These are phyloP conservation scores for Melaleuca alternifolia DNA, from an alignment of 345 rosid genomes.

Conservation along the genomic window DNA sequence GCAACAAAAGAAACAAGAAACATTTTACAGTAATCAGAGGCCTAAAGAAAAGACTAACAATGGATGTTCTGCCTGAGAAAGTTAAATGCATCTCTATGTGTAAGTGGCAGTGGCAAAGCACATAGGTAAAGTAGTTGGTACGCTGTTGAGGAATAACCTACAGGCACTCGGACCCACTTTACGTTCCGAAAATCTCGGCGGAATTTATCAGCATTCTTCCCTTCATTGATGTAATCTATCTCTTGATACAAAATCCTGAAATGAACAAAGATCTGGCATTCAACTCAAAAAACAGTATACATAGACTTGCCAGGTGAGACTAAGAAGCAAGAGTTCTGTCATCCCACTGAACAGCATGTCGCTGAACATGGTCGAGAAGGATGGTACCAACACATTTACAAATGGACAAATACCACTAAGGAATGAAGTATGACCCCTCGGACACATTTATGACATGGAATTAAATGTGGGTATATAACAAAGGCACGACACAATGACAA, in stretches of 20 bases:
- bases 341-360: neutral
- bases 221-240: slow-evolving; percentile 94
- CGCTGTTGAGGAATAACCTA: slow-evolving; percentile 29
- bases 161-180: slow-evolving; percentile 96
- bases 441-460: neutral
- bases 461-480: neutral
- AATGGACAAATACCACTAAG: neutral
- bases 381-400: neutral
- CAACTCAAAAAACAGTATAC: neutral
- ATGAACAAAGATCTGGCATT: neutral
- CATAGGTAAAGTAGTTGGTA: neutral
- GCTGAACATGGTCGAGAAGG: neutral
- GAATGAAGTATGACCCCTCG: neutral
- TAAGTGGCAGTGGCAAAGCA: neutral
- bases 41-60: neutral
- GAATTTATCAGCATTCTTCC: slow-evolving; percentile 85
- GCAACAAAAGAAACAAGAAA: neutral
- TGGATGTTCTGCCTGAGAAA: neutral
- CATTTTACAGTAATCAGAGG: neutral
- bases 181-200: slow-evolving; percentile 81
- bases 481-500: neutral
- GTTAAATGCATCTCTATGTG: neutral
- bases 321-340: neutral
- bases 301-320: neutral
- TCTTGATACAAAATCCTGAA: slow-evolving; percentile 86